Evolutionary conservation across 345 rosid species (phyloP).

Genomic region (Erysimum cheiranthoides): DNA sequence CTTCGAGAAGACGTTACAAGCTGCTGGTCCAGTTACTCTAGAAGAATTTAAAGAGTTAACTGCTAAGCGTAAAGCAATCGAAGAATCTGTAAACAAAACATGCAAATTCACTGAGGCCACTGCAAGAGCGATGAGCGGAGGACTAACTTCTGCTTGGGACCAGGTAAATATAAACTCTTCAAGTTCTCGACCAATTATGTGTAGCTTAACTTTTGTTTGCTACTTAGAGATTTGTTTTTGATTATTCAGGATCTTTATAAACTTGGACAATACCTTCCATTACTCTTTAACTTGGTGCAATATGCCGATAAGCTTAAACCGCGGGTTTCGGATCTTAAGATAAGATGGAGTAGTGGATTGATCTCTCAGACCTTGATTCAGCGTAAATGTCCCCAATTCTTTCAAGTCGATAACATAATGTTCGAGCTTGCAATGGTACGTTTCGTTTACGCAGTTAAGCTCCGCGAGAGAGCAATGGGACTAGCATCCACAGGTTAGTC

Average conservation of each 20-base stretch:
- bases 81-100: slow-evolving; percentile 68
- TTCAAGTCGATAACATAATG: slow-evolving; percentile 60
- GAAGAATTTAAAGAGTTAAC: slow-evolving; percentile 67
- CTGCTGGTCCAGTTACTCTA: slow-evolving; percentile 62
- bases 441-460: slow-evolving; percentile 64
- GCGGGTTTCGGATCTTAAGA: slow-evolving; percentile 59
- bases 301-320: slow-evolving; percentile 48
- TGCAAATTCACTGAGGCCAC: slow-evolving; percentile 62
- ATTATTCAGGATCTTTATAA: slow-evolving; percentile 63
- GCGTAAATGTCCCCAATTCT: slow-evolving; percentile 60
- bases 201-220: not conserved
- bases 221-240: not conserved
- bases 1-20: slow-evolving; percentile 60
- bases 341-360: slow-evolving; percentile 75
- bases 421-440: slow-evolving; percentile 74
- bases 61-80: slow-evolving; percentile 63
- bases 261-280: slow-evolving; percentile 67
- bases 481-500: slow-evolving; percentile 58
- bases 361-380: slow-evolving; percentile 58
- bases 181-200: not conserved
- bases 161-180: slow-evolving; percentile 49
- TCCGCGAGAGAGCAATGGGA: slow-evolving; percentile 74
- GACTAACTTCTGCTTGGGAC: slow-evolving; percentile 59
- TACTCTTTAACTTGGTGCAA: slow-evolving; percentile 65
- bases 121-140: slow-evolving; percentile 78